Conservation (phyloP, 305 asterid genomes). For the Plantago rigida region DNA sequence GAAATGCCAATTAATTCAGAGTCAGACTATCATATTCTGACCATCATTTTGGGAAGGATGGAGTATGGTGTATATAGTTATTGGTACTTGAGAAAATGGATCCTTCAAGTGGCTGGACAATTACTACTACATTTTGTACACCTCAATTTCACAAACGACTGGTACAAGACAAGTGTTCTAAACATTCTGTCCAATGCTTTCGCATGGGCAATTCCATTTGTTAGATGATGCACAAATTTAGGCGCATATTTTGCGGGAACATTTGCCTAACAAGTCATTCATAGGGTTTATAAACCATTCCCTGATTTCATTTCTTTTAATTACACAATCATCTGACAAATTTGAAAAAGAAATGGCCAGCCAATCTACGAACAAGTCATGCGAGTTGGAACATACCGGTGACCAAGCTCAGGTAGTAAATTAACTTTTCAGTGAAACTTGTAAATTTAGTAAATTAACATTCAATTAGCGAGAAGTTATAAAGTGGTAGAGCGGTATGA, state of each 20-base stretch:
- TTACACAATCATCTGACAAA: background rate
- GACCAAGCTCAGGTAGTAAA: slow-evolving; percentile 53
- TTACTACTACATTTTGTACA: too few species aligned
- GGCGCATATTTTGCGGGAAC: slow-evolving; percentile 13
- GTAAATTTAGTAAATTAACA: too few species aligned
- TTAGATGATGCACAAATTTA: slow-evolving; percentile 24
- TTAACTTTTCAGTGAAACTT: background rate
- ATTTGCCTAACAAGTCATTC: background rate
- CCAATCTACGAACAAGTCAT: slow-evolving; percentile 31
- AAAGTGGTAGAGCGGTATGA: too few species aligned
- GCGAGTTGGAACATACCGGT: slow-evolving; percentile 24
- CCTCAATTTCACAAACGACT: too few species aligned
- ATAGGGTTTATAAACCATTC: background rate
- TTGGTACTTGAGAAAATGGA: too few species aligned
- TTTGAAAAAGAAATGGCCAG: slow-evolving; percentile 32
- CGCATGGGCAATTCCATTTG: background rate
- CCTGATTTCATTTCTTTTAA: slow-evolving; percentile 2
- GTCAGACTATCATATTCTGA: too few species aligned
- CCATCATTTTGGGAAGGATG: too few species aligned
- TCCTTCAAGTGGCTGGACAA: too few species aligned
- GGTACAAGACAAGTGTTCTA: too few species aligned
- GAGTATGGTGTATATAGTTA: too few species aligned
- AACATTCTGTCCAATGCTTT: background rate
- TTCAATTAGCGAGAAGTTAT: too few species aligned
- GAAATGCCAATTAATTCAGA: too few species aligned